Conservation (phyloP, 225 moss, liverwort and hornwort species). For the Lunularia cruciata region DNA sequence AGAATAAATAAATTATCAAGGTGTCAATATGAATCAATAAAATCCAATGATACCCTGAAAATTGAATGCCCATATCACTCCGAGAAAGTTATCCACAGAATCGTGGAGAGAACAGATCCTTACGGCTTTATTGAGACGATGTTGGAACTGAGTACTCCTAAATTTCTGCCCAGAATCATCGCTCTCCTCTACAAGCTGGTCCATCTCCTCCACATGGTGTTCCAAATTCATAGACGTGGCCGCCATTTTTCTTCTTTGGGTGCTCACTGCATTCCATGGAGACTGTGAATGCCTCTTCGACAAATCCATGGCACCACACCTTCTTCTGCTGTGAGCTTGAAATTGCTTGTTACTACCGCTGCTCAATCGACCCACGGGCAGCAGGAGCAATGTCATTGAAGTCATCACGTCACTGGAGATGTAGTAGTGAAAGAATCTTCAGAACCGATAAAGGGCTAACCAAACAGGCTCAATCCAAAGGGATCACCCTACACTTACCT, state of each 20-base stretch:
- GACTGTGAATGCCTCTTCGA: too few relatives aligned
- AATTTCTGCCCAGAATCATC: neutral
- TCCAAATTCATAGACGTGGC: neutral
- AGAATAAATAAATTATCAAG: neutral
- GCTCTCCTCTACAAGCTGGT: neutral
- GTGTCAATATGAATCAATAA: neutral
- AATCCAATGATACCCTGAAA: neutral
- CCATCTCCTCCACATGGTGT: neutral
- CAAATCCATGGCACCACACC: too few relatives aligned
- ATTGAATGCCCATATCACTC: neutral
- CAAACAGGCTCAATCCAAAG: too few relatives aligned
- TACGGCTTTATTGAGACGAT: slow-evolving; percentile 21
- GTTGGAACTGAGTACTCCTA: neutral
- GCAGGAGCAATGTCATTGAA: too few relatives aligned
- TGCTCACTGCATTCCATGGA: slow-evolving; percentile 12
- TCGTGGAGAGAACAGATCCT: neutral
- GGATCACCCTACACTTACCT: too few relatives aligned
- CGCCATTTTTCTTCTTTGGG: neutral
- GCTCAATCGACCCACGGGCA: too few relatives aligned
- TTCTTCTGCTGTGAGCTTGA: too few relatives aligned
- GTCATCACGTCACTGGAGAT: too few relatives aligned
- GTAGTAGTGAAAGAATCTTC: too few relatives aligned
- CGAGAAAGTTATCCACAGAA: neutral
- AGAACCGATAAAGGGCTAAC: too few relatives aligned
- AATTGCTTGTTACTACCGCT: too few relatives aligned